phyloP scores from a whole-genome alignment of 805 yeast species.

The Yamadazyma sp. region DNA sequence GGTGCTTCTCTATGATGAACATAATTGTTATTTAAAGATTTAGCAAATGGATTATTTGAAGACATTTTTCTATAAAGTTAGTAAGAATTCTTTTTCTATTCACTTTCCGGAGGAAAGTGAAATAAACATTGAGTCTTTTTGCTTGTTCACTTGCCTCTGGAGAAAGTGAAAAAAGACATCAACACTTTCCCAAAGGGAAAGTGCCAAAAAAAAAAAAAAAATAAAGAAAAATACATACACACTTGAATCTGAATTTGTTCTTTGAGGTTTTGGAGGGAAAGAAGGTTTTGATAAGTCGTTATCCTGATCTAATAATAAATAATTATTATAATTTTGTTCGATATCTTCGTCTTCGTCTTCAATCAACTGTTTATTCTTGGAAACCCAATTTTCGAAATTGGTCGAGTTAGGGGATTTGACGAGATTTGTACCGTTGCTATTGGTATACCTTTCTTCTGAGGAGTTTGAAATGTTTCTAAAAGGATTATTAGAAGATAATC shows the following conservation, averaged over 20 bases:
- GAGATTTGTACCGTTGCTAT: slow-evolving; percentile 10
- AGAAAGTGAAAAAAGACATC: no score
- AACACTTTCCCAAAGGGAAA: no score
- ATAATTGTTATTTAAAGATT: slow-evolving; percentile 39
- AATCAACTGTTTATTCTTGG: slow-evolving; percentile 39
- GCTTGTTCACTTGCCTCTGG: no score
- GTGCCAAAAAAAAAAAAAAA: no score
- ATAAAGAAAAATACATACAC: slow-evolving; percentile 12
- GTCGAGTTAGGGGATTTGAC: slow-evolving; percentile 20
- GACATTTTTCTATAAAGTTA: slow-evolving; percentile 29
- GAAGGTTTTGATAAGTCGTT: slow-evolving; percentile 3
- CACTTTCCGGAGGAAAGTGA: no score
- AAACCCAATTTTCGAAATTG: slow-evolving; percentile 59
- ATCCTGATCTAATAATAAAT: slow-evolving; percentile 7
- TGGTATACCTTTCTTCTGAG: neutral
- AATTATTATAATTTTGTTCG: slow-evolving; percentile 13
- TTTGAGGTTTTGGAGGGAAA: slow-evolving; percentile 11
- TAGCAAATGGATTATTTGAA: slow-evolving; percentile 54
- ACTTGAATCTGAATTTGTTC: slow-evolving; percentile 15
- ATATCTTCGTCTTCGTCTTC: slow-evolving; percentile 30
- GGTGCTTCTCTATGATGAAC: slow-evolving; percentile 38
- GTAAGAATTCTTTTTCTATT: slow-evolving; percentile 10
- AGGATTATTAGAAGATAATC: slow-evolving; percentile 70
- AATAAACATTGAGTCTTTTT: no score
- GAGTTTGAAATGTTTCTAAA: slow-evolving; percentile 44